A percentile compares a stretch with the other conserved stretches of the same genome.
Evolutionary conservation across 2,329 filamentous ascomycete genomes (phyloP).

Genomic region (Hypoxylon sp.): DNA sequence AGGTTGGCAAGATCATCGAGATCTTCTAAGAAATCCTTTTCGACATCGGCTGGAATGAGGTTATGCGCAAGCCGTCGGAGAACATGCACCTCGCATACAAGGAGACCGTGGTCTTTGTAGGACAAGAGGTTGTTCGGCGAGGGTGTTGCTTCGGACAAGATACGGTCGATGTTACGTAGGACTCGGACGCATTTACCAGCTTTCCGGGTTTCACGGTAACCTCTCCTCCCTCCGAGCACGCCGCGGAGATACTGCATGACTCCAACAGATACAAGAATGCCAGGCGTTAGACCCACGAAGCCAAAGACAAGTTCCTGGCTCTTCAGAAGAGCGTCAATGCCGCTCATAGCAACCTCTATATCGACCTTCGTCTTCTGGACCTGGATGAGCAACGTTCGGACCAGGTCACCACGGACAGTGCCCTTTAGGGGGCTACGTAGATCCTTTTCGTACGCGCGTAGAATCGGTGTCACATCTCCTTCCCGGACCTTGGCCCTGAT

Average conservation of each 20-base stretch:
- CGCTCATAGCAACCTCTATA: slow-evolving; percentile 94
- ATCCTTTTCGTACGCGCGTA: slow-evolving; percentile 92
- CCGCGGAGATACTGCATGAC: slow-evolving; percentile 79
- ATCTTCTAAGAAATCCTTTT: slow-evolving; percentile 90
- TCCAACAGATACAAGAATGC: slow-evolving; percentile 88
- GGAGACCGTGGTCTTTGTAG: slow-evolving; percentile 92
- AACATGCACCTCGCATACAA: slow-evolving; percentile 91
- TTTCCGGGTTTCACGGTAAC: slow-evolving; percentile 74
- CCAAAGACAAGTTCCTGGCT: slow-evolving; percentile 98
- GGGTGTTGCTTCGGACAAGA: slow-evolving; percentile 77
- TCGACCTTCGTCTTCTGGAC: slow-evolving; percentile 99
- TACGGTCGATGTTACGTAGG: slow-evolving; percentile 89
- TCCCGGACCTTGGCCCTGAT: slow-evolving; percentile 87
- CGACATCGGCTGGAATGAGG: slow-evolving; percentile 80
- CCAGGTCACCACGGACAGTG: slow-evolving; percentile 86
- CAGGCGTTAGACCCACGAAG: slow-evolving; percentile 95
- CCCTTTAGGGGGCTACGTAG: slow-evolving; percentile 85
- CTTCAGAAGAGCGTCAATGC: slow-evolving; percentile 93
- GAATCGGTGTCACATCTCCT: slow-evolving; percentile 92
- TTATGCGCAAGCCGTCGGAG: slow-evolving; percentile 77
- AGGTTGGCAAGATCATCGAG: slow-evolving; percentile 88
- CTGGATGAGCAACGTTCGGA: slow-evolving; percentile 93
- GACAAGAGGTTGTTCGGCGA: slow-evolving; percentile 81
- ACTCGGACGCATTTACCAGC: slow-evolving; percentile 81
- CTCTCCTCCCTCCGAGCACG: slow-evolving; percentile 78